Evolutionary conservation across 441 rosid species (phyloP).

Genomic region (Theobroma grandiflorum): DNA sequence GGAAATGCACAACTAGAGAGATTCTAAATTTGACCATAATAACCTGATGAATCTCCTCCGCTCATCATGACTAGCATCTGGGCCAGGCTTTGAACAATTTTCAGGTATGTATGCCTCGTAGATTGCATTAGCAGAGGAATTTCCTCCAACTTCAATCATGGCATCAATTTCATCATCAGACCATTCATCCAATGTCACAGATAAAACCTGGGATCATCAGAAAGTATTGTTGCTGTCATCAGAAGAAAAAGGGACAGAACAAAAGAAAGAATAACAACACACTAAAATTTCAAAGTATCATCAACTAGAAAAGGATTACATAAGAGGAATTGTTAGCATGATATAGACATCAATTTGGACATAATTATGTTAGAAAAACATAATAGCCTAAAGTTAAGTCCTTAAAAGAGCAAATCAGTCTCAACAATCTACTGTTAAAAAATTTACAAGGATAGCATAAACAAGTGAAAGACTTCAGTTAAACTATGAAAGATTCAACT

Average conservation of each 20-base stretch:
- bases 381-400: neutral
- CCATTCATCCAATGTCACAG: conserved; percentile 98
- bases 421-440: neutral
- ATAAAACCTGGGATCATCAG: conserved; percentile 65
- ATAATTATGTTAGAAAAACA: neutral
- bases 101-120: conserved; percentile 91
- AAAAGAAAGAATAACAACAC: neutral
- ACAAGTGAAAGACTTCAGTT: conserved; percentile 3
- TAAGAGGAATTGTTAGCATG: neutral
- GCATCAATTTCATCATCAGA: conserved; percentile 85
- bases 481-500: conserved; percentile 4
- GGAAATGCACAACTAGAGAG: neutral
- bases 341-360: neutral
- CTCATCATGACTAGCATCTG: conserved; percentile 75
- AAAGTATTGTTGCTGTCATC: conserved; percentile 15
- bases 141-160: conserved; percentile 96
- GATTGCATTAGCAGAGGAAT: conserved; percentile 84
- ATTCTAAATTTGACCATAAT: conserved; percentile 19
- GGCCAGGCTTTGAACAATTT: conserved; percentile 76
- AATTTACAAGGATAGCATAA: neutral
- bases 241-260: conserved; percentile 1
- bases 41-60: conserved; percentile 87
- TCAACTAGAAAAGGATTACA: neutral
- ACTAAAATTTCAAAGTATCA: neutral
- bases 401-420: neutral